A percentile compares a stretch with the other conserved stretches of the same genome.
These are phyloP conservation scores for Aspergillus campestris DNA, from an alignment of 495 filamentous ascomycete species.

Conservation along the genomic window DNA sequence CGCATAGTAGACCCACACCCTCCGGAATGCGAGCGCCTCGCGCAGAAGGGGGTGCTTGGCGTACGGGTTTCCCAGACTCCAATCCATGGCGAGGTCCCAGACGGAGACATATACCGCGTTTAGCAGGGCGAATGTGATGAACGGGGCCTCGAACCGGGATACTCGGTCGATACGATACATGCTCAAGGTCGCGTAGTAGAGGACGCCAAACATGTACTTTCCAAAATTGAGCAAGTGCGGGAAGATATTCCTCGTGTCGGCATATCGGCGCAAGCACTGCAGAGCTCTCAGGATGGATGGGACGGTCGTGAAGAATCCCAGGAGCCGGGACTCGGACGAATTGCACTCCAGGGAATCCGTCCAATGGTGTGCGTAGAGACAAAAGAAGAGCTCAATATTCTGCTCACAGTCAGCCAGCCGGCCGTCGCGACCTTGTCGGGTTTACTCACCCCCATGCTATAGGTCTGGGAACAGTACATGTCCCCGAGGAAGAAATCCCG, in stretches of 20 bases:
- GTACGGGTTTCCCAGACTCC: conserved; percentile 73
- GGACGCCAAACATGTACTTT: conserved; percentile 82
- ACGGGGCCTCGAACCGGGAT: conserved; percentile 50
- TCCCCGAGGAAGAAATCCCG: conserved; percentile 96
- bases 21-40: conserved; percentile 70
- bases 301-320: conserved; percentile 80
- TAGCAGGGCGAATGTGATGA: conserved; percentile 68
- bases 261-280: conserved; percentile 85
- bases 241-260: conserved; percentile 77
- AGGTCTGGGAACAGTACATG: conserved; percentile 93
- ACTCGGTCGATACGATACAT: conserved; percentile 68
- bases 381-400: conserved; percentile 93
- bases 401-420: conserved; percentile 22
- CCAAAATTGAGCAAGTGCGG: conserved; percentile 88
- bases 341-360: conserved; percentile 66
- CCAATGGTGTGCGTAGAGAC: conserved; percentile 77
- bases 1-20: conserved; percentile 69
- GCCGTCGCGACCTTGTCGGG: not conserved
- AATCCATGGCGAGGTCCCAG: conserved; percentile 99
- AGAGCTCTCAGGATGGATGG: conserved; percentile 83
- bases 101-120: conserved; percentile 78
- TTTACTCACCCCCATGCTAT: conserved; percentile 70
- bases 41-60: conserved; percentile 63
- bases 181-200: conserved; percentile 67
- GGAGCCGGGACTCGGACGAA: conserved; percentile 69